Evolutionary conservation across 257 asterid species (phyloP).

Genomic region (Nicotiana attenuata): DNA sequence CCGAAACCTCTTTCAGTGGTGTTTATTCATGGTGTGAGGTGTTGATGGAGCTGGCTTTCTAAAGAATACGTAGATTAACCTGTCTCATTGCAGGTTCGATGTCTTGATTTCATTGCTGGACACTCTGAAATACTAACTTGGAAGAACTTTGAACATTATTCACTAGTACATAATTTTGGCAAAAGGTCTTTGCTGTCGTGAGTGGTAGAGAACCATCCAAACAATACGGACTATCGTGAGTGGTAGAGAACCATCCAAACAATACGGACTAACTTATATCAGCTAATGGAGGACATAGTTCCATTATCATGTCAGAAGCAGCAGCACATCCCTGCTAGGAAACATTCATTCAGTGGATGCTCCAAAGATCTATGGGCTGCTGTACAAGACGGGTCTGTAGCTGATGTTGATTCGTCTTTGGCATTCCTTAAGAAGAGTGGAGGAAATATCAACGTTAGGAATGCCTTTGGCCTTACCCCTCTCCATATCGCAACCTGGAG

Average conservation of each 20-base stretch:
- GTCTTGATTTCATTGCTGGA: not conserved
- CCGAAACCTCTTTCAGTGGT: not conserved
- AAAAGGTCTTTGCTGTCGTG: not conserved
- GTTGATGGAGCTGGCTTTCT: not conserved
- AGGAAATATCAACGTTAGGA: constrained; percentile 74
- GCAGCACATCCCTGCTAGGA: constrained; percentile 45
- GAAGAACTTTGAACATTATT: not conserved
- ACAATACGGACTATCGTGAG: not conserved
- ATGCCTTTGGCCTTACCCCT: constrained; percentile 73
- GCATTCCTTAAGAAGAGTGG: constrained; percentile 68
- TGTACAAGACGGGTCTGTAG: constrained; percentile 59
- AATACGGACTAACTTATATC: not conserved
- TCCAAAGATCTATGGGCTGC: constrained; percentile 73
- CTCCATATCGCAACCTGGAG: constrained; percentile 97
- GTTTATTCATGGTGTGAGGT: not conserved
- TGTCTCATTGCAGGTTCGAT: not conserved
- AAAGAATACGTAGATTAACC: not conserved
- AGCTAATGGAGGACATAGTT: constrained; percentile 49
- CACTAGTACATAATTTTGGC: not conserved
- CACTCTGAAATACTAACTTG: not conserved
- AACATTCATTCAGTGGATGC: constrained; percentile 27
- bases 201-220: not conserved
- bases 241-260: not conserved
- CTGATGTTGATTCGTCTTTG: constrained; percentile 65
- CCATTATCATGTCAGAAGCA: constrained; percentile 55